Base-by-base conservation (phyloP, 75 land plant genomes). In the Cryptomeria japonica region DNA sequence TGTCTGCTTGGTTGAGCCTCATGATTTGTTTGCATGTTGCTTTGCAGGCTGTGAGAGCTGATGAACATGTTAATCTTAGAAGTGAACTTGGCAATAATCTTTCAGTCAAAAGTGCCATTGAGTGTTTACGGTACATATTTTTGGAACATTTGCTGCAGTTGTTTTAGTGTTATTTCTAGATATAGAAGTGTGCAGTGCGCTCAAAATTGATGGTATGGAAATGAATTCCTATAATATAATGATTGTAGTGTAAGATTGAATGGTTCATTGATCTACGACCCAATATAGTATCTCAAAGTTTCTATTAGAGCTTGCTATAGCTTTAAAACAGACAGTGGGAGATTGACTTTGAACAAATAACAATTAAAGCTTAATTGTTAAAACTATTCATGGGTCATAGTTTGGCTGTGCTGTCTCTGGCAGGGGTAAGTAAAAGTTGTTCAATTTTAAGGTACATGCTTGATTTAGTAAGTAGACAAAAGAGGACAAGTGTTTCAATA, bases 21-120 rank as follows among this genome's bases (percentile, higher is more conserved):
- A 22, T 73, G 0, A 32, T 28, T 8, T 68, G n/a, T 73, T 32
- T 73, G 77, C 37, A 32, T 73, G 37, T 31, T 73, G 5, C 77
- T 34, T 37, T 85, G 19, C 75, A 94, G 95, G 95, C 90, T 51
- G 84, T 92, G 37, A 89, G 95, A 87, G 94, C 91, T 42, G 95
- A 94, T 94, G 95, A 88, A 32, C 89, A 92, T 89, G 87, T 92
- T 16, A 37, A 93, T 46, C 84, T 94, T 42, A 88, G 89, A 70
- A 89, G 92, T 94, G 95, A 94, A 94, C 88, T 94, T 86, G 94
- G 93, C 36, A 86, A 89, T 77, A 85, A 87, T 55, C 93, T 94
- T 44, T 87, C 94, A 73, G 75, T 19, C 31, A 91, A 68, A 80
- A 94, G 95, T 84, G 90, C 88, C 22, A 90, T 89, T 72, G 92